Evolutionary conservation across 2,329 filamentous ascomycete species (phyloP), one percentile per base, ranked within the genome.

Genomic region (Ascosphaera pollenicola): DNA sequence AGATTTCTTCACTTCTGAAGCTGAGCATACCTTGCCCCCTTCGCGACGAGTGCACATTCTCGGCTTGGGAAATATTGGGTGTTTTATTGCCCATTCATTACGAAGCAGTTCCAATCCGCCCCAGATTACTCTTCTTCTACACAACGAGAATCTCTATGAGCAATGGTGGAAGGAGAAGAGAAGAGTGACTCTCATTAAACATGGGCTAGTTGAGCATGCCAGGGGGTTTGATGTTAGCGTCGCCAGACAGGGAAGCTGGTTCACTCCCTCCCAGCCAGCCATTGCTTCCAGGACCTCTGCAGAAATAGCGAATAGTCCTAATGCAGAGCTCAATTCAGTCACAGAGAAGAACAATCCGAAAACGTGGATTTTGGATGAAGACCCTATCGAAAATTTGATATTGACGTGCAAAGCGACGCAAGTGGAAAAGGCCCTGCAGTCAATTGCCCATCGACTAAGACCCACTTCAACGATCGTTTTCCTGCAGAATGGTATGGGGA

Each of bases 51-150:
- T 92, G 44, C 73, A 89, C 50, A 67, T 94, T 37, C 60, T 93
- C 2, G 85, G 87, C 8, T 53, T 79, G 8, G 85, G 85, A 28
- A 91, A 83, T 51, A 64, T 93, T 10, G 85, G 84, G 11, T 73
- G 73, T 35, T 70, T 94, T 18, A 72, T 85, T 45, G 83, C 85
- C 18, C 75, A 77, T 51, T 71, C 73, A 17, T 62, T 94, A 8
- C 69, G 72, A 17, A 65, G 68, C 16, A 61, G 73, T 7, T 62
- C 65, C 6, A 57, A 69, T 16, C 66, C 69, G 2, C 81, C 82
- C 3, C 79, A 79, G 0, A 68, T 93, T 30, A 87, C 82, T 0
- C 65, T 94, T 4, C 66, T 93, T n/a, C 66, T 92, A 28, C 78
- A 84, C 50, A 66, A 63, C 28, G 54, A 55, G 28, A 49, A 54